Evolutionary conservation across 768 basidiomycete genomes (phyloP).

Genomic region (Suillus discolor): DNA sequence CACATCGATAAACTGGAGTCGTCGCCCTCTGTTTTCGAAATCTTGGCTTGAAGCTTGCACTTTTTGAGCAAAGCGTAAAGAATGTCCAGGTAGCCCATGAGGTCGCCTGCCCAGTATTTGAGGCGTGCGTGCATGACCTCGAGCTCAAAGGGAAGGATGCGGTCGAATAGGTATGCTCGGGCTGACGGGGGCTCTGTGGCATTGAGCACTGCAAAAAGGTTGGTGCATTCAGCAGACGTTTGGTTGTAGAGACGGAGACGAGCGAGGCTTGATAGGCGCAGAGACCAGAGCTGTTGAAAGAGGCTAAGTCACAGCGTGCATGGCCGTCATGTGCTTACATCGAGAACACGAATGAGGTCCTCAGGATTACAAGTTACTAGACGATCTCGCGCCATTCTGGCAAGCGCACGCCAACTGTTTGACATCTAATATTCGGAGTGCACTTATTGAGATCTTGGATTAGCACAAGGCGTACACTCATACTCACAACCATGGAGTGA

Average conservation of each 20-base stretch:
- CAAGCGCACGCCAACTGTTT: constrained; percentile 85
- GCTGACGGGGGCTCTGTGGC: constrained; percentile 54
- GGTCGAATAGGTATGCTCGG: constrained; percentile 56
- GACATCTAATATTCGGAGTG: constrained; percentile 59
- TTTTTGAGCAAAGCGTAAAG: constrained; percentile 61
- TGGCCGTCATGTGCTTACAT: constrained; percentile 46
- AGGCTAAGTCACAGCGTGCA: not conserved
- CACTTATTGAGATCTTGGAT: constrained; percentile 21
- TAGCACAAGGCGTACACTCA: constrained; percentile 24
- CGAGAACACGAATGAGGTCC: constrained; percentile 63
- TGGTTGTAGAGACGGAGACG: constrained; percentile 86
- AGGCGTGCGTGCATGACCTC: constrained; percentile 72
- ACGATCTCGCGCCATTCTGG: constrained; percentile 81
- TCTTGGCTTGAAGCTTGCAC: constrained; percentile 45
- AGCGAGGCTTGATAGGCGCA: constrained; percentile 76
- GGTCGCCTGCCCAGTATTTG: constrained; percentile 82
- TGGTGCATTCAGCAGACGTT: constrained; percentile 81
- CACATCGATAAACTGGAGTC: constrained; percentile 63
- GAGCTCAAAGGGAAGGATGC: constrained; percentile 48
- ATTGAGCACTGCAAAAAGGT: constrained; percentile 73
- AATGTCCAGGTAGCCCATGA: constrained; percentile 78
- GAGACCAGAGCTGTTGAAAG: constrained; percentile 72
- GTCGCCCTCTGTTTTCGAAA: constrained; percentile 5
- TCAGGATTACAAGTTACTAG: constrained; percentile 72
- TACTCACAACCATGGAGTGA: constrained; percentile 78